Conservation (phyloP, 2,329 filamentous ascomycete genomes). For the Fusarium sublunatum region DNA sequence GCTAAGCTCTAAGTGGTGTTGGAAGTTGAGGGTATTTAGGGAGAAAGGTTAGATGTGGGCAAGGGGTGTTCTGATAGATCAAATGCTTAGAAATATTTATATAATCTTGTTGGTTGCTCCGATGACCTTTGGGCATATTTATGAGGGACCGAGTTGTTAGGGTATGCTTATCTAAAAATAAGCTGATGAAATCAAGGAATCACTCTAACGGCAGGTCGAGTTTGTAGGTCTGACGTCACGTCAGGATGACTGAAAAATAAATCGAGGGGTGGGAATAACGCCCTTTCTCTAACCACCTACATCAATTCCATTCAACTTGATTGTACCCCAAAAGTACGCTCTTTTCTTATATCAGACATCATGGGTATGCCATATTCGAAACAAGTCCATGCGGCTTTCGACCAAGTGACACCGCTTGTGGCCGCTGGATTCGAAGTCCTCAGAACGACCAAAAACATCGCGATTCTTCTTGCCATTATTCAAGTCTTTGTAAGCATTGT, state of each 20-base stretch:
- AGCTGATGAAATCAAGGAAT: background rate
- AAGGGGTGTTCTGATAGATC: no score
- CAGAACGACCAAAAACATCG: constrained; percentile 22
- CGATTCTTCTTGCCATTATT: constrained; percentile 8
- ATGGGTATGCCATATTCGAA: constrained; percentile 27
- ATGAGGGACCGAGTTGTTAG: no score
- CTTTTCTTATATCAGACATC: background rate
- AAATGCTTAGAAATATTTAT: no score
- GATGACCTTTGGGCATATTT: no score
- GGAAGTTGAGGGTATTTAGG: no score
- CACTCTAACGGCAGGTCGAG: no score
- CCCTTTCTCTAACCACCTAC: background rate
- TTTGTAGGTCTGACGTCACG: background rate
- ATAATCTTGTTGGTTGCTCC: no score
- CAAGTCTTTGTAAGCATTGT: background rate
- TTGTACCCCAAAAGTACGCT: background rate
- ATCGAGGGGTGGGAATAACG: no score
- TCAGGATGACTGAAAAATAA: background rate
- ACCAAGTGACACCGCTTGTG: constrained; percentile 15
- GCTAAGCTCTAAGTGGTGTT: background rate
- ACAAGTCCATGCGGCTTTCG: constrained; percentile 19
- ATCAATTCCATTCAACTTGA: background rate
- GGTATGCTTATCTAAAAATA: no score
- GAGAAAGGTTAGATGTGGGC: no score
- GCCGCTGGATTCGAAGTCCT: constrained; percentile 22